phyloP scores from a whole-genome alignment of 2,329 filamentous ascomycete genomes.

The Penicillium sp. region DNA sequence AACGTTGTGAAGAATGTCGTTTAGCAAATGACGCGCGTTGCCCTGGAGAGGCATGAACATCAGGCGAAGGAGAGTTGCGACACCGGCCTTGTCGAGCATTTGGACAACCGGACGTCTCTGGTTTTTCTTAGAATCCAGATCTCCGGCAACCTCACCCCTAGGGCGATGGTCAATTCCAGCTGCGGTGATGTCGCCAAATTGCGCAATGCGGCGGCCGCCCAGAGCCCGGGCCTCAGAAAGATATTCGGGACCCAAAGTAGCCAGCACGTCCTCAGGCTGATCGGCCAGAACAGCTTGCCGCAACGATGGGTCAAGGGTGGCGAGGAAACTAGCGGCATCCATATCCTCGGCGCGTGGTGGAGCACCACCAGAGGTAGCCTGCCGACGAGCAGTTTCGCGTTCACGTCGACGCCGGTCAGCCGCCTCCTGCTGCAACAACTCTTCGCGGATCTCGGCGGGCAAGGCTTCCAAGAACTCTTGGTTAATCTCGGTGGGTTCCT shows the following conservation, averaged over 20 bases:
- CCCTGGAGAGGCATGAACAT: constrained; percentile 97
- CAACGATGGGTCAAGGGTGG: constrained; percentile 81
- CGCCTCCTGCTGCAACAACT: constrained; percentile 88
- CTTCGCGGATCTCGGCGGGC: constrained; percentile 83
- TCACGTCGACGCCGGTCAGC: constrained; percentile 85
- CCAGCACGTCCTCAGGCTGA: constrained; percentile 84
- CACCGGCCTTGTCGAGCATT: constrained; percentile 93
- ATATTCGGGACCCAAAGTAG: constrained; percentile 80
- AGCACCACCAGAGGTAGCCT: constrained; percentile 50
- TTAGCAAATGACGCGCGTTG: constrained; percentile 79
- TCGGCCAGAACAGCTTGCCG: constrained; percentile 87
- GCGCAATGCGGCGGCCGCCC: constrained; percentile 57
- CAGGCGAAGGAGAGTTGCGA: constrained; percentile 93
- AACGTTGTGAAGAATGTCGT: constrained; percentile 84
- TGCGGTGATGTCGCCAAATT: constrained; percentile 48
- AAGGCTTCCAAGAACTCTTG: constrained; percentile 93
- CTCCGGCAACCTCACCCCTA: constrained; percentile 41
- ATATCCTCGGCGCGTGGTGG: constrained; percentile 72
- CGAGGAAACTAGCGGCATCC: constrained; percentile 88
- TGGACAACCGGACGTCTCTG: constrained; percentile 84
- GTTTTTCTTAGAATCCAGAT: constrained; percentile 60
- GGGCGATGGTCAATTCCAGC: constrained; percentile 39
- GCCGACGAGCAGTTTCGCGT: constrained; percentile 75
- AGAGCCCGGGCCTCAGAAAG: constrained; percentile 81
- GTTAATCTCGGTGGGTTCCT: constrained; percentile 69